A percentile compares a stretch with the other conserved stretches of the same genome.
phyloP scores from a whole-genome alignment of 2,329 filamentous ascomycete genomes.

The Fusarium tricinctum region DNA sequence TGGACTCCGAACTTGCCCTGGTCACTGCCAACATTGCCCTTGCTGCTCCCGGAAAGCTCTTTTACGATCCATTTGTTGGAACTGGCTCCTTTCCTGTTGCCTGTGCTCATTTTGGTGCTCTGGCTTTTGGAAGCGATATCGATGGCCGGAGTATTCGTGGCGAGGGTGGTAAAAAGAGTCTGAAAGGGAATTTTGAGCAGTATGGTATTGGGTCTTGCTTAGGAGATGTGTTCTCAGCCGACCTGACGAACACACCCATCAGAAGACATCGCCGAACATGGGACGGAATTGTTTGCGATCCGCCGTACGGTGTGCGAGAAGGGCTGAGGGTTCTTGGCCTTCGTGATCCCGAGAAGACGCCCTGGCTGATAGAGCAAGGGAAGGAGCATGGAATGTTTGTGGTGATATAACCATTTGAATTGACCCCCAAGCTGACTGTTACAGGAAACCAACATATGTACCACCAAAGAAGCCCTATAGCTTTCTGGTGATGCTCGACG shows the following conservation, averaged over 20 bases:
- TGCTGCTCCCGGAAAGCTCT: conserved; percentile 84
- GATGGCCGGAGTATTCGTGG: conserved; percentile 91
- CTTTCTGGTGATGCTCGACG: conserved; percentile 89
- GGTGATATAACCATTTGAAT: not conserved
- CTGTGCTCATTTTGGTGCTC: conserved; percentile 89
- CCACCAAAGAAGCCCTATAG: conserved; percentile 93
- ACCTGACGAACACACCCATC: conserved; percentile 89
- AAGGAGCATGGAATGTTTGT: conserved; percentile 76
- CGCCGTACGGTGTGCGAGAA: conserved; percentile 94
- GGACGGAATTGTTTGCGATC: conserved; percentile 95
- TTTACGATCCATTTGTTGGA: conserved; percentile 96
- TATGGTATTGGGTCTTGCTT: conserved; percentile 78
- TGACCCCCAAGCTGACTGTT: conserved; percentile 29
- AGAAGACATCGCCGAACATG: conserved; percentile 70
- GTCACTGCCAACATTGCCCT: conserved; percentile 92
- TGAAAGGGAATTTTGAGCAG: conserved; percentile 83
- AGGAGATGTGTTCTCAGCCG: conserved; percentile 85
- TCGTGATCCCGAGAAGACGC: conserved; percentile 73
- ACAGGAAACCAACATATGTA: conserved; percentile 74
- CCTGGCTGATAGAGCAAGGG: conserved; percentile 76
- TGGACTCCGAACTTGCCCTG: conserved; percentile 94
- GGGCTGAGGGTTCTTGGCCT: conserved; percentile 89
- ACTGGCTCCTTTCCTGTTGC: conserved; percentile 94
- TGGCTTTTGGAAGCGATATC: conserved; percentile 90
- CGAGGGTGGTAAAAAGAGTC: conserved; percentile 65